Base-by-base conservation (phyloP, 257 asterid genomes). In the Gentiana straminea region DNA sequence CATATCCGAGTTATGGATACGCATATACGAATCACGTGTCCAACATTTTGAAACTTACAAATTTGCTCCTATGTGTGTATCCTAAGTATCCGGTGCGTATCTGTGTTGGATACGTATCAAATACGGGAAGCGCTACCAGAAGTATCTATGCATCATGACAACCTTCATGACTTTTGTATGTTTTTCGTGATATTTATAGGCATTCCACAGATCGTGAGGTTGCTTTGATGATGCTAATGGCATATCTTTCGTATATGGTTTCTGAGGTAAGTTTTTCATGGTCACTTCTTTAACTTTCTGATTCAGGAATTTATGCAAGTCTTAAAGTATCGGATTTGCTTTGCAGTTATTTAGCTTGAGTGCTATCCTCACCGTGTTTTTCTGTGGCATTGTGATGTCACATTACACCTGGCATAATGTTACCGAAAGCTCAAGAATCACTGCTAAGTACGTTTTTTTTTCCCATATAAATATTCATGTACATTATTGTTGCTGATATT, bases 371-470 rank as follows among this genome's bases (percentile, higher is more conserved):
- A 92, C 98, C 1, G 98, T 92, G 65, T 92, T 92, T 75, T 92
- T 92, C 84, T 85, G 91, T 55, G 98, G 98, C 62, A 88, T 92
- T 64, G 97, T 88, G 76, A 92, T 92, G 98, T 92, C 98, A 3
- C 98, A 92, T 56, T 92, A 92, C 67, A 92, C 98, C 57, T 92
- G 98, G 98, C 98, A 92, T 77, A 92, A 92, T 75, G 98, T 92
- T 63, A 92, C 98, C 0, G 95, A 88, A 76, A 88, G 90, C 74
- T 92, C 98, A 52, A 83, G 98, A 76, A 73, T 85, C 57, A 92
- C 97, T 57, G 88, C 98, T 66, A 92, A 84, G 98, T 92, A 88
- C 61, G 89, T 49, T 35, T 15, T 68, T 43, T 45, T 34, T 7
- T 24, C 24, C 24, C 24, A 24, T 24, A 24, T 24, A 24, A 24